phyloP scores from a whole-genome alignment of 2,329 filamentous ascomycete species.

The Pezicula carpinea region DNA sequence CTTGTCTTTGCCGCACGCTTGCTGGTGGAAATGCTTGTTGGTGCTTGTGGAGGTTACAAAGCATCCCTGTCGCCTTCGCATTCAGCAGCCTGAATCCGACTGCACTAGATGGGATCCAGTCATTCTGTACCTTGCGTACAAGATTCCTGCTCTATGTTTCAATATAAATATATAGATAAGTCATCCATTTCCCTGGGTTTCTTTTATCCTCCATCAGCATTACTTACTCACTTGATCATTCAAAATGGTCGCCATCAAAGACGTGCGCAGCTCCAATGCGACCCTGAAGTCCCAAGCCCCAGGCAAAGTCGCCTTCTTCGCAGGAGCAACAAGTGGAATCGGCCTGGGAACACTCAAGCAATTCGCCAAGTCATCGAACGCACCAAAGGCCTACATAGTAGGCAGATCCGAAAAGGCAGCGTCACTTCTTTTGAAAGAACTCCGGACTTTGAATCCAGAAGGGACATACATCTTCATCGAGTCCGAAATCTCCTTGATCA shows the following conservation, averaged over 20 bases:
- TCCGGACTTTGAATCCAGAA: constrained; percentile 36
- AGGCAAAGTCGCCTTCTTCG: constrained; percentile 44
- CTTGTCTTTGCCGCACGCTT: no score
- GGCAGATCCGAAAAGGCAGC: constrained; percentile 37
- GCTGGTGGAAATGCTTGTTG: no score
- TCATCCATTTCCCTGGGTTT: background rate
- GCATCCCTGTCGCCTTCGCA: background rate
- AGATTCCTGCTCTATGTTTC: no score
- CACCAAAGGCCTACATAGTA: constrained; percentile 46
- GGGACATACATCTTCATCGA: constrained; percentile 44
- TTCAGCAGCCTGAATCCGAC: no score
- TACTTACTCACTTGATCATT: background rate
- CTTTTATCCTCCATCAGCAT: background rate
- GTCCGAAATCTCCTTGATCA: constrained; percentile 44
- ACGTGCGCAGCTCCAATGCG: constrained; percentile 34
- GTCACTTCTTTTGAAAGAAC: constrained; percentile 33
- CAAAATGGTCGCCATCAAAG: constrained; percentile 28
- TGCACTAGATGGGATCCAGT: no score
- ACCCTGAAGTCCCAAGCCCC: constrained; percentile 27
- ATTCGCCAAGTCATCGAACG: constrained; percentile 35
- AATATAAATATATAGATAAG: constrained; percentile 1
- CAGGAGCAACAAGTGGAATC: constrained; percentile 52
- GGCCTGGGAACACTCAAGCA: constrained; percentile 43
- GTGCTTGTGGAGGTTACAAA: background rate
- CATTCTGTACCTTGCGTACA: no score